Evolutionary conservation across 345 rosid species (phyloP).

Genomic region (Microcos paniculata): DNA sequence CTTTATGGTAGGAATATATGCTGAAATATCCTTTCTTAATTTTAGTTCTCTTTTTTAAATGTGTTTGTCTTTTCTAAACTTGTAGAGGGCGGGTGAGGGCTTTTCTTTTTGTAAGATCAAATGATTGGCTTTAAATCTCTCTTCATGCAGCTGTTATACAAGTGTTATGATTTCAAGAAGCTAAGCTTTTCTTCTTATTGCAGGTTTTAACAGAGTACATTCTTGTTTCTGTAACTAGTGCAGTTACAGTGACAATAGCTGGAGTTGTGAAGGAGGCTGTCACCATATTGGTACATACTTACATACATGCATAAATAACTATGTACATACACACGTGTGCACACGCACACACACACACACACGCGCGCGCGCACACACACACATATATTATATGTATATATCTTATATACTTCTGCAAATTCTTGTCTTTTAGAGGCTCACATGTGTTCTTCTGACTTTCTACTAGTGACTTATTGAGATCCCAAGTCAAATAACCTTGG

Average conservation of each 20-base stretch:
- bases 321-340: no score
- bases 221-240: conserved; percentile 98
- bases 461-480: no score
- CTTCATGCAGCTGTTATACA: conserved; percentile 2
- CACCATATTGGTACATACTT: conserved; percentile 81
- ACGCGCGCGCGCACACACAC: no score
- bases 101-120: background rate
- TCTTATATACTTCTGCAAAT: no score
- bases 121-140: conserved; percentile 2
- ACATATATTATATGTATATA: no score
- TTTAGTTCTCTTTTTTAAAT: background rate
- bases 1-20: conserved; percentile 62
- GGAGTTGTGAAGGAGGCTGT: conserved; percentile 99
- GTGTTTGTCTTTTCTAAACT: background rate
- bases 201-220: conserved; percentile 94
- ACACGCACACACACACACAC: background rate
- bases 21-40: background rate
- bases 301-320: background rate
- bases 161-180: conserved; percentile 7
- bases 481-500: no score
- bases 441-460: no score
- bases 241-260: conserved; percentile 96
- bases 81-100: background rate
- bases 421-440: no score
- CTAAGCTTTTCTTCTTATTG: conserved; percentile 20